phyloP scores from a whole-genome alignment of 2,329 filamentous ascomycete species.

The Cryphonectria naterciae region DNA sequence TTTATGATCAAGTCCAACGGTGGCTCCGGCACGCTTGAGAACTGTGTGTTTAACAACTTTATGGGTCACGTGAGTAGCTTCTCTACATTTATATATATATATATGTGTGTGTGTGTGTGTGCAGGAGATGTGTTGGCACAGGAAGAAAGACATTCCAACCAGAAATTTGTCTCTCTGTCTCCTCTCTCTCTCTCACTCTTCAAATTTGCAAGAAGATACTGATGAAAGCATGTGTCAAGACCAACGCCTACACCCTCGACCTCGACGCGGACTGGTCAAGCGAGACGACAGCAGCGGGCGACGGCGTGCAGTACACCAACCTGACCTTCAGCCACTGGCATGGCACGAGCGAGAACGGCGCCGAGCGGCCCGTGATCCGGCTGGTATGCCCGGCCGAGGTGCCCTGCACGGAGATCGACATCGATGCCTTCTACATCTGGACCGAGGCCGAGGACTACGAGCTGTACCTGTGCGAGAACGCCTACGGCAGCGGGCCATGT shows the following conservation, averaged over 20 bases:
- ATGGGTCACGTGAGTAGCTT: slow-evolving; percentile 49
- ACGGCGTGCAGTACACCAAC: slow-evolving; percentile 57
- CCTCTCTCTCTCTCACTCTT: not conserved
- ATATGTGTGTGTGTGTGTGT: too few species aligned
- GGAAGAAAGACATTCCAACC: not conserved
- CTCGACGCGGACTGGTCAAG: slow-evolving; percentile 56
- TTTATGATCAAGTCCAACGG: slow-evolving; percentile 66
- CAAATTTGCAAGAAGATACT: not conserved
- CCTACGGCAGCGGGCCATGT: slow-evolving; percentile 30
- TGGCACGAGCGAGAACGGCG: slow-evolving; percentile 55
- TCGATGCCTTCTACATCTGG: slow-evolving; percentile 57
- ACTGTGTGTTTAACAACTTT: slow-evolving; percentile 60
- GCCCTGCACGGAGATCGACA: slow-evolving; percentile 56
- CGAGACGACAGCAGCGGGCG: slow-evolving; percentile 39
- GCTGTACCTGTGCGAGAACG: slow-evolving; percentile 30
- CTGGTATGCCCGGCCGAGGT: slow-evolving; percentile 53
- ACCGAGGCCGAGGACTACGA: slow-evolving; percentile 48
- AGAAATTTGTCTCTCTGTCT: not conserved
- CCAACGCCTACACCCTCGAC: slow-evolving; percentile 63
- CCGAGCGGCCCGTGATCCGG: slow-evolving; percentile 55
- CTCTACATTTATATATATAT: not conserved
- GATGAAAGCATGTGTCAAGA: not conserved
- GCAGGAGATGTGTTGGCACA: not conserved
- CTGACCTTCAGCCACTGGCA: slow-evolving; percentile 61
- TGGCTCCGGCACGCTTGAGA: slow-evolving; percentile 55